Evolutionary conservation across 495 filamentous ascomycete species (phyloP).

Genomic region (Daldinia grandis): DNA sequence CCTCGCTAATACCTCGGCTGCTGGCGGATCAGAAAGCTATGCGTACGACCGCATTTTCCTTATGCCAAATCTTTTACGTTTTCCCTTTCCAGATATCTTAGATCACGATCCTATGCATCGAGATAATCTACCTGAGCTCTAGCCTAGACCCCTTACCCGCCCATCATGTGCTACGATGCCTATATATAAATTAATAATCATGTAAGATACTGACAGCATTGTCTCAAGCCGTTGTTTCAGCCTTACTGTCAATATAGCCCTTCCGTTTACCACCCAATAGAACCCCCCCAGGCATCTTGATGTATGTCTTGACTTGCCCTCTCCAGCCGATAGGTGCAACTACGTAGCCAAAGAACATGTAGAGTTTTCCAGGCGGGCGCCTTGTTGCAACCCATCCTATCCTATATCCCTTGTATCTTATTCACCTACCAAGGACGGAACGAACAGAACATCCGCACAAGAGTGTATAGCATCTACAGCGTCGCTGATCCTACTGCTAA

Average conservation of each 20-base stretch:
- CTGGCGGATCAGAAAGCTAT: not conserved
- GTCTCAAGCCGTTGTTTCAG: conserved; percentile 29
- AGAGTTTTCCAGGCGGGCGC: not conserved
- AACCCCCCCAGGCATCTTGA: not conserved
- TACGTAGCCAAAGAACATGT: not conserved
- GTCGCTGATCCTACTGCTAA: conserved; percentile 6
- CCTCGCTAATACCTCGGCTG: conserved; percentile 8
- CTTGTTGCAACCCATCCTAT: not conserved
- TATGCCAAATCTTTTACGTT: not conserved
- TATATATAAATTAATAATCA: conserved; percentile 12
- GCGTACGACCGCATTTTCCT: not conserved
- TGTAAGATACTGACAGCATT: conserved; percentile 24
- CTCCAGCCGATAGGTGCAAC: not conserved
- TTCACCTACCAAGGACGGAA: not conserved
- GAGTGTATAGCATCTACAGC: not conserved
- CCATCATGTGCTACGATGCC: conserved; percentile 20
- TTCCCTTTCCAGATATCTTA: conserved; percentile 15
- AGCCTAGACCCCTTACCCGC: not conserved
- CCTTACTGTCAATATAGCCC: conserved; percentile 22
- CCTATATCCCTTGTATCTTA: not conserved
- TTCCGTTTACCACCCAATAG: conserved; percentile 5
- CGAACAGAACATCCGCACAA: not conserved
- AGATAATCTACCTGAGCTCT: conserved; percentile 24
- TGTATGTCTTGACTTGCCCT: conserved; percentile 2
- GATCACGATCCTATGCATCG: conserved; percentile 44